Percentiles rank a stretch among this genome's conserved stretches.
These are phyloP conservation scores for Oryza rufipogon DNA, from an alignment of 176 grass and related monocot genomes.

Conservation along the genomic window DNA sequence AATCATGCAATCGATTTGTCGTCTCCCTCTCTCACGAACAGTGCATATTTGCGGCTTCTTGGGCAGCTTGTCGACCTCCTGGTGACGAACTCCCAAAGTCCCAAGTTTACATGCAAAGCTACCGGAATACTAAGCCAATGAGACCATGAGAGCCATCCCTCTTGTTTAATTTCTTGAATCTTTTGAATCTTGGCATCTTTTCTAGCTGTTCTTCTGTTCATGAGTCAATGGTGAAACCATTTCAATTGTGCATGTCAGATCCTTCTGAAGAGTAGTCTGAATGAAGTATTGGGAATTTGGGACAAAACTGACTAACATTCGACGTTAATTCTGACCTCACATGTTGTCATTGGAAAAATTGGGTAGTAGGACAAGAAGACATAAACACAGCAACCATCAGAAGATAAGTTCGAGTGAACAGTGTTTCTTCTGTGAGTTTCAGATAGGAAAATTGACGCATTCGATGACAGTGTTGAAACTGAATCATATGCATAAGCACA, in stretches of 20 bases:
- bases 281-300: background rate
- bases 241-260: conserved; percentile 18
- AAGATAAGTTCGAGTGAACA: conserved; percentile 29
- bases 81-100: background rate
- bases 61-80: conserved; percentile 32
- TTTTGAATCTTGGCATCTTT: background rate
- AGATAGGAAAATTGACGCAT: background rate
- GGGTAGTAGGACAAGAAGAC: conserved; percentile 7
- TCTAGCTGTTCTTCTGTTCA: conserved; percentile 29
- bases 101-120: conserved; percentile 16
- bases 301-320: background rate
- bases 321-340: conserved; percentile 17
- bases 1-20: conserved; percentile 7
- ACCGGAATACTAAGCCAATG: background rate
- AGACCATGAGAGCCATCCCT: conserved; percentile 14
- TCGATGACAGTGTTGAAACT: conserved; percentile 6
- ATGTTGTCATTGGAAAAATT: background rate
- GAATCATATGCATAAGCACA: conserved; percentile 12
- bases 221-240: conserved; percentile 29
- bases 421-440: background rate
- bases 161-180: conserved; percentile 17
- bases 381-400: background rate
- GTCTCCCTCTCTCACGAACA: background rate
- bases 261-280: background rate
- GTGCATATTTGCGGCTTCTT: conserved; percentile 27